Evolutionary conservation across 2,329 filamentous ascomycete species (phyloP), one percentile per base, ranked within the genome.

Genomic region (Cladosporium oxysporum): DNA sequence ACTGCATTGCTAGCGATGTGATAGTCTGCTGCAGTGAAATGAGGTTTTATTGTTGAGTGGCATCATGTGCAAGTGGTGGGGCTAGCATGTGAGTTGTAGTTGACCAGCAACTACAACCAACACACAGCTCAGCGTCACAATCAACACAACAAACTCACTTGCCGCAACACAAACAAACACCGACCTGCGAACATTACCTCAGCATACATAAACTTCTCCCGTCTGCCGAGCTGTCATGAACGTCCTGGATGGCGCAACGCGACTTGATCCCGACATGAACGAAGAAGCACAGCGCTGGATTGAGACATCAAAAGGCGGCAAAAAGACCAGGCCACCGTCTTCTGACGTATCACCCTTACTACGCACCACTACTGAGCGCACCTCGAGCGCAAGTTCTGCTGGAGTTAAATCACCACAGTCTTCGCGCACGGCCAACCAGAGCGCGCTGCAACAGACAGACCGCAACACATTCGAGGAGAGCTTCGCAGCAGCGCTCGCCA

Each of bases 391-490:
- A n/a, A 47, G n/a, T 3, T 21, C n/a, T 47, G 41, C 41, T 21
- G 6, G 3, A 47, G 21, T 47, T 3, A 29, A 29, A 7, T 26
- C 21, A 18, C 33, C 23, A 35, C 10, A 53, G 26, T 50, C 29
- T 28, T 3, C 55, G 12, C 11, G 29, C 31, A 37, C 18, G 21
- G 21, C 21, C 33, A 35, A 14, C 55, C 23, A 33, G 33, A 31
- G 28, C 55, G n/a, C 31, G 14, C 55, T 14, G 16, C 50, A 16
- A 52, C 37, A 37, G 28, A 16, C 44, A 44, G 37, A 33, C 37
- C 6, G 21, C 57, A 53, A 65, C 58, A 26, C 47, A 23, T 65
- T 65, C 63, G 55, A 60, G 29, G 63, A 52, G 21, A 60, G 63
- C 55, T 65, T 60, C 63, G 23, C 55, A 44, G 44, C 57, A 33